A percentile compares a stretch with the other conserved stretches of the same genome.
Conservation (phyloP, 139 green algal genomes). For the Monoraphidium neglectum region DNA sequence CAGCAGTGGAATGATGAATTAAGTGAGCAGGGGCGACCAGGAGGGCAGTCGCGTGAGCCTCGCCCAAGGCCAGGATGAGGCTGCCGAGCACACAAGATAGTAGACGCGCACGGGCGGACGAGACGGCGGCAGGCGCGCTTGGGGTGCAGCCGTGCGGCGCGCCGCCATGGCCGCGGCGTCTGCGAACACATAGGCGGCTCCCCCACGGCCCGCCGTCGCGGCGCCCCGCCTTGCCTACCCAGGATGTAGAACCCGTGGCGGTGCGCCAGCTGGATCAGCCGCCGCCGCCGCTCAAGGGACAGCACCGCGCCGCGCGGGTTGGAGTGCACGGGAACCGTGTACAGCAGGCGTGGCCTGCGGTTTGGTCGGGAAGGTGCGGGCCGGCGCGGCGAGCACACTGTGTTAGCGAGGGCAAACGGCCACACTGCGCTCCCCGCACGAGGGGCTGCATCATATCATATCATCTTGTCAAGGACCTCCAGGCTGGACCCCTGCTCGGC, state of each 20-base stretch:
- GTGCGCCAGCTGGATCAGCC: constrained; percentile 40
- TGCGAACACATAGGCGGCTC: too few species aligned
- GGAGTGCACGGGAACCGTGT: constrained; percentile 54
- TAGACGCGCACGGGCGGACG: too few species aligned
- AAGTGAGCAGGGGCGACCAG: too few species aligned
- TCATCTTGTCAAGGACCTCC: background rate
- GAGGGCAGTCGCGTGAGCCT: too few species aligned
- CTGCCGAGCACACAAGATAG: too few species aligned
- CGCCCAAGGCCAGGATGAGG: too few species aligned
- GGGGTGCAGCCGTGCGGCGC: too few species aligned
- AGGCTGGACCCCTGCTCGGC: background rate
- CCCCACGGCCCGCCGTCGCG: too few species aligned
- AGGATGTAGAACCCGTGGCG: constrained; percentile 38
- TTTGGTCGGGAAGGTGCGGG: background rate
- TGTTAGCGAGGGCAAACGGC: background rate
- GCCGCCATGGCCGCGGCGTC: too few species aligned
- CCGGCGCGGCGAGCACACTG: background rate
- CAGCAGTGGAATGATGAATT: too few species aligned
- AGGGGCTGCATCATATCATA: background rate
- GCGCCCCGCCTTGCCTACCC: background rate
- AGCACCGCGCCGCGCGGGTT: constrained; percentile 38
- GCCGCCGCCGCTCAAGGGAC: constrained; percentile 17
- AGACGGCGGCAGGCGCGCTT: too few species aligned
- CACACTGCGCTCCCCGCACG: background rate
- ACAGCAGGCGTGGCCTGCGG: constrained; percentile 43